phyloP scores from a whole-genome alignment of 805 yeast genomes.

The Starmerella khaoyaiensis region DNA sequence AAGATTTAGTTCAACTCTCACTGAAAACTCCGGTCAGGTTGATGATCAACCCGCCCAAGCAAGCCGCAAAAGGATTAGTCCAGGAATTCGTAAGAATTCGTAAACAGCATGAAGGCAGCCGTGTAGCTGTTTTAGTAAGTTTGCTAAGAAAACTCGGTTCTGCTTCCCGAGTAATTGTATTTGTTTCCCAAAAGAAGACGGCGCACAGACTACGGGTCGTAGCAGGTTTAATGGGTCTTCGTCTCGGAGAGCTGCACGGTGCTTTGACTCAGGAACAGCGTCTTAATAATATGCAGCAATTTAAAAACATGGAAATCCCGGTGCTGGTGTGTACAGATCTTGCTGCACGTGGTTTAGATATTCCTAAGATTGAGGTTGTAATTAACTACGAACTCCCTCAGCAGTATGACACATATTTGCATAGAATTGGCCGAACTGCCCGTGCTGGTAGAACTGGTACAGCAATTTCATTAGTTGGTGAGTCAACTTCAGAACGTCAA shows the following conservation, averaged over 20 bases:
- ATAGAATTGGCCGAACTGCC: slow-evolving; percentile 98
- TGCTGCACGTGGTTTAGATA: slow-evolving; percentile 98
- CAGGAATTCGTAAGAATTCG: slow-evolving; percentile 94
- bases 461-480: slow-evolving; percentile 90
- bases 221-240: slow-evolving; percentile 60
- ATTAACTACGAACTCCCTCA: slow-evolving; percentile 94
- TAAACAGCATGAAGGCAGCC: slow-evolving; percentile 51
- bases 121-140: slow-evolving; percentile 70
- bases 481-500: slow-evolving; percentile 67
- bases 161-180: slow-evolving; percentile 69
- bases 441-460: slow-evolving; percentile 97
- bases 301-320: slow-evolving; percentile 73
- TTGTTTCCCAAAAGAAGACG: slow-evolving; percentile 79
- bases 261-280: slow-evolving; percentile 84
- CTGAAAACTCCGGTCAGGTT: slow-evolving; percentile 82
- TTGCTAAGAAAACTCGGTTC: slow-evolving; percentile 57
- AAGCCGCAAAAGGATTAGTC: slow-evolving; percentile 76
- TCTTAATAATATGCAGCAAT: slow-evolving; percentile 64
- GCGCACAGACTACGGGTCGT: slow-evolving; percentile 84
- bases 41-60: slow-evolving; percentile 93
- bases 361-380: slow-evolving; percentile 91
- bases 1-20: slow-evolving; percentile 74
- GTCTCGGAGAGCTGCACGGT: slow-evolving; percentile 71
- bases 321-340: slow-evolving; percentile 90
- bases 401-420: slow-evolving; percentile 78